Base-by-base conservation (phyloP, 2,329 filamentous ascomycete genomes). In the Aschersonia sp. region DNA sequence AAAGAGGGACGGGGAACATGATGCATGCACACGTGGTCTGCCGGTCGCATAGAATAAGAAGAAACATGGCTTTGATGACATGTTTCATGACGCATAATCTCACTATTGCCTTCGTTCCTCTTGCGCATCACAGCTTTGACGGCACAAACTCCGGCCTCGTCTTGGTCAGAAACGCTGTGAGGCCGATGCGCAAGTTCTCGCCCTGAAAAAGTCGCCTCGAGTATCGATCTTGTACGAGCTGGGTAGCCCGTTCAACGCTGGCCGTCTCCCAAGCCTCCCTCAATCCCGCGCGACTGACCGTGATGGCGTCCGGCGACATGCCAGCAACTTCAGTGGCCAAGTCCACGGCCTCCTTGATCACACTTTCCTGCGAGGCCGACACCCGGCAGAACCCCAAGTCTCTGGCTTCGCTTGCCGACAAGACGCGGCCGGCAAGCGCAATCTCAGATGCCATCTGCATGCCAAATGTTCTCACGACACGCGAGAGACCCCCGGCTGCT, bases 121-220 rank as follows among this genome's bases (percentile, higher is more conserved):
- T 20, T 20, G 20, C 35, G 35, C 35, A 20, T 44, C 29, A 72
- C 50, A 77, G 51, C 56, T 73, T 74, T 1, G 67, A 70, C 31
- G 69, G 65, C 45, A 66, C 66, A 71, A 72, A 75, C 30, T 65
- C 55, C 20, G 73, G 72, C 53, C 65, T 61, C 54, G 68, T 61
- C 61, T 74, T 75, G 56, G 70, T 64, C 38, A 66, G 65, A 64
- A 77, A 78, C 4, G 74, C 74, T 50, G 58, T 62, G 47, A 75
- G 53, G 1, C 73, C 72, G 51, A 73, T 70, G 12, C 63, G 58
- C n/a, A 72, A 60, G 59, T 75, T 76, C 50, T 71, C 66, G 0
- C 70, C 66, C 35, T 61, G 55, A 44, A 68, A 54, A 47, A 75
- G 54, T 4, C 54, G 57, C 44, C 61, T 57, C 12, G 59, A 65